Conservation (phyloP, 495 filamentous ascomycete genomes). For the Podospora anserina region DNA sequence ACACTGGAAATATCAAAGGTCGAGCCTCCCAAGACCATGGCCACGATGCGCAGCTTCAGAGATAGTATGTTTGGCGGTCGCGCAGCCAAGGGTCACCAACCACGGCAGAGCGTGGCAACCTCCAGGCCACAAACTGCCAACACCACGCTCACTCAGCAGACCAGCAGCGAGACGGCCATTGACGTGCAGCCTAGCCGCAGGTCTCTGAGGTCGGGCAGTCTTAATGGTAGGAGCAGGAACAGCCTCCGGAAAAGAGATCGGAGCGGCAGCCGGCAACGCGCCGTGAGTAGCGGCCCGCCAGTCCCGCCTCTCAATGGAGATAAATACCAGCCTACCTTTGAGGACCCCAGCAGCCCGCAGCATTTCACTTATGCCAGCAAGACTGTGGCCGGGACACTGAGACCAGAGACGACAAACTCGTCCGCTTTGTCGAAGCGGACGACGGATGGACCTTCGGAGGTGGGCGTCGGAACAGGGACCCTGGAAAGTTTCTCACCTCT, state of each 20-base stretch:
- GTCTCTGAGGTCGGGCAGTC: constrained; percentile 35
- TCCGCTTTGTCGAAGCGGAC: constrained; percentile 22
- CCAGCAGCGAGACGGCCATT: constrained; percentile 38
- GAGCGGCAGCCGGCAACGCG: constrained; percentile 40
- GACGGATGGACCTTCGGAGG: neutral
- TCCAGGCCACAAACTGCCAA: constrained; percentile 36
- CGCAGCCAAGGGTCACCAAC: constrained; percentile 38
- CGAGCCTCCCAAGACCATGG: constrained; percentile 64
- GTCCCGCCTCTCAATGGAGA: constrained; percentile 38
- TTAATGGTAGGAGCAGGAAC: constrained; percentile 40
- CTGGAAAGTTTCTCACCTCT: constrained; percentile 19
- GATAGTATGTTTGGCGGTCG: constrained; percentile 69
- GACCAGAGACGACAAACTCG: constrained; percentile 19
- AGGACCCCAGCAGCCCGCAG: constrained; percentile 33
- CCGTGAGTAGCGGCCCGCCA: constrained; percentile 32
- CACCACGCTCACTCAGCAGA: constrained; percentile 38
- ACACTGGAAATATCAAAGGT: constrained; percentile 33
- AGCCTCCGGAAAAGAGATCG: constrained; percentile 47
- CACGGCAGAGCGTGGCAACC: constrained; percentile 31
- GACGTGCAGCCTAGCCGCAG: constrained; percentile 32
- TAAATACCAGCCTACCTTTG: constrained; percentile 37
- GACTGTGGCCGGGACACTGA: neutral
- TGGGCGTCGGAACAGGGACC: neutral
- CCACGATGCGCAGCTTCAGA: constrained; percentile 67
- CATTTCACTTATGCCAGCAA: constrained; percentile 36